Conservation (phyloP, 768 basidiomycete species). For the Sistotremastrum niveocremeum region DNA sequence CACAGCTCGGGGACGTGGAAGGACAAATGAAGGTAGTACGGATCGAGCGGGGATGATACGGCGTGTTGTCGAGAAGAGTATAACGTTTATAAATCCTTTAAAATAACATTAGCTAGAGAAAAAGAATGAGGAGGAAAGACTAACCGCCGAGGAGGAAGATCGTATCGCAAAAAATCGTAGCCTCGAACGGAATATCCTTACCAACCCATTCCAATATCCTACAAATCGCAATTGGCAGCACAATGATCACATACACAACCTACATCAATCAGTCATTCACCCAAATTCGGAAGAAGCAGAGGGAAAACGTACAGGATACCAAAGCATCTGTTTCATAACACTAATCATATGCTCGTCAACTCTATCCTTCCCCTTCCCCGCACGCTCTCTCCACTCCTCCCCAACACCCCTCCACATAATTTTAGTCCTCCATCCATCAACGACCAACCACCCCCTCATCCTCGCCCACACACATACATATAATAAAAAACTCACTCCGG, state of each 20-base stretch:
- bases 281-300: too few species aligned
- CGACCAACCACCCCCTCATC: too few species aligned
- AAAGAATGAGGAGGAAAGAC: too few species aligned
- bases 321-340: too few species aligned
- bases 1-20: too few species aligned
- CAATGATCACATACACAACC: slow-evolving; percentile 35
- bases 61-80: slow-evolving; percentile 18
- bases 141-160: slow-evolving; percentile 21
- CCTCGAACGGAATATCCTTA: slow-evolving; percentile 27
- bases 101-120: too few species aligned
- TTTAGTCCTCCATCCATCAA: too few species aligned
- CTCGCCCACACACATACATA: slow-evolving; percentile 13
- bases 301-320: too few species aligned
- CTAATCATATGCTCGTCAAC: too few species aligned
- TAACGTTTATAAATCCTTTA: slow-evolving; percentile 21
- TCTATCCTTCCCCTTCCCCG: too few species aligned
- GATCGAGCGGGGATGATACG: slow-evolving; percentile 16
- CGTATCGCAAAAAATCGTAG: slow-evolving; percentile 19
- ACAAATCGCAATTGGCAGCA: slow-evolving; percentile 33
- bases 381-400: too few species aligned
- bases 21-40: slow-evolving; percentile 11
- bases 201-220: slow-evolving; percentile 33
- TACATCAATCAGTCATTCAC: slow-evolving; percentile 7
- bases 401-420: too few species aligned
- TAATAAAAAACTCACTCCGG: slow-evolving; percentile 28